Evolutionary conservation across 2,329 filamentous ascomycete genomes (phyloP).

Genomic region (Rhynchosporium secalis): DNA sequence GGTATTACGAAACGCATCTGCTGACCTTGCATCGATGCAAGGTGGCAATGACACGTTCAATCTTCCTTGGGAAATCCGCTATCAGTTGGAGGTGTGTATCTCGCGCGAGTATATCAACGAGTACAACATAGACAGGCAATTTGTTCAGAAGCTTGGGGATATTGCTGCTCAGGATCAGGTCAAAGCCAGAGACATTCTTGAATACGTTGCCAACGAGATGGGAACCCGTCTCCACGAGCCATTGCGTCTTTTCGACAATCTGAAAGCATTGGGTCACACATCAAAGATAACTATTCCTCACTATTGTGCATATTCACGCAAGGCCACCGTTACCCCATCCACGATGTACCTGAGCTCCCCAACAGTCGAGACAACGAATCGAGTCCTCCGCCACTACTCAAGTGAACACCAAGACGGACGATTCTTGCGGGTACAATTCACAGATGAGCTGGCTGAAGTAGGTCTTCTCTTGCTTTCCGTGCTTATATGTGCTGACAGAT

Average conservation of each 20-base stretch:
- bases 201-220: slow-evolving; percentile 65
- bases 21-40: slow-evolving; percentile 28
- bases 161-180: slow-evolving; percentile 46
- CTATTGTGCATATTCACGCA: slow-evolving; percentile 74
- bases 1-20: slow-evolving; percentile 20
- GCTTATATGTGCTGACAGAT: slow-evolving; percentile 29
- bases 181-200: slow-evolving; percentile 67
- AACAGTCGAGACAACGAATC: slow-evolving; percentile 81
- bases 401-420: slow-evolving; percentile 63
- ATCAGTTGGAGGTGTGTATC: slow-evolving; percentile 92
- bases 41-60: slow-evolving; percentile 38
- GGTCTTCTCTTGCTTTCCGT: slow-evolving; percentile 30
- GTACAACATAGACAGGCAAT: slow-evolving; percentile 66
- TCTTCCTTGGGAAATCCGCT: slow-evolving; percentile 73
- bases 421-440: slow-evolving; percentile 87
- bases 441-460: slow-evolving; percentile 65
- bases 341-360: slow-evolving; percentile 78
- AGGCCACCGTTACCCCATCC: slow-evolving; percentile 80
- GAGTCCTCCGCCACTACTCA: slow-evolving; percentile 74
- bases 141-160: slow-evolving; percentile 60
- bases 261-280: slow-evolving; percentile 50
- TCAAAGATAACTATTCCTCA: slow-evolving; percentile 57
- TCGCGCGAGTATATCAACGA: slow-evolving; percentile 77
- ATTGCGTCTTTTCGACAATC: slow-evolving; percentile 66
- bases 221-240: slow-evolving; percentile 66